These are phyloP conservation scores for Arabidopsis lyrata DNA, from an alignment of 441 rosid genomes.

Conservation along the genomic window DNA sequence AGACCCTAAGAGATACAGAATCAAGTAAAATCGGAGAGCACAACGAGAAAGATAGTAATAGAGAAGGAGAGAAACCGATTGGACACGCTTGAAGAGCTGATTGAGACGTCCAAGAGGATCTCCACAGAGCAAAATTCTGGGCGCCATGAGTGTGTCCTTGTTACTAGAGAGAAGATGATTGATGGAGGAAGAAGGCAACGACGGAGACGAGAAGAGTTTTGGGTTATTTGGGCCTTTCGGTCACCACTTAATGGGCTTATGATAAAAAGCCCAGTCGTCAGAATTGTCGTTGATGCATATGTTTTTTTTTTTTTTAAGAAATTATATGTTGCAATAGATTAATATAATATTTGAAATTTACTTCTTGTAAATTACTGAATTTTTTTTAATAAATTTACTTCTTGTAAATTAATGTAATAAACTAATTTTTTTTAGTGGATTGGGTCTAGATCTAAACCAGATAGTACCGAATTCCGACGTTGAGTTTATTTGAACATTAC, in stretches of 20 bases:
- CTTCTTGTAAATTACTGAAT: too few relatives aligned
- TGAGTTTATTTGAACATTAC: too few relatives aligned
- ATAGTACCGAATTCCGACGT: too few relatives aligned
- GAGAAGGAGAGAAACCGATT: conserved; percentile 50
- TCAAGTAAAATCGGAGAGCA: not conserved
- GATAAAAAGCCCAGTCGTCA: not conserved
- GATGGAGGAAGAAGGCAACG: conserved; percentile 1
- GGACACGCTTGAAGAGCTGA: conserved; percentile 89
- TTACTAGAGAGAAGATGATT: not conserved
- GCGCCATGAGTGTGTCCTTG: conserved; percentile 55
- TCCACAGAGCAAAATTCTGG: conserved; percentile 82
- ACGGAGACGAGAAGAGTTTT: conserved; percentile 10
- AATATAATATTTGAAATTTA: too few relatives aligned
- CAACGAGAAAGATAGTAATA: not conserved
- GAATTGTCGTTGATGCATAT: not conserved
- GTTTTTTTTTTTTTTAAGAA: too few relatives aligned
- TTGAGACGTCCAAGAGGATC: conserved; percentile 83
- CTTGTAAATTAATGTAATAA: too few relatives aligned
- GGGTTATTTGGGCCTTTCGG: not conserved
- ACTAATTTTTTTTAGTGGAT: too few relatives aligned
- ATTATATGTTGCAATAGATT: too few relatives aligned
- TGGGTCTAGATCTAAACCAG: too few relatives aligned
- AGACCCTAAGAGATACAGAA: conserved; percentile 36
- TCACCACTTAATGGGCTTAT: not conserved
- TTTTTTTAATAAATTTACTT: too few relatives aligned